Evolutionary conservation across 495 filamentous ascomycete species (phyloP).

Genomic region (Neurospora hispaniola): DNA sequence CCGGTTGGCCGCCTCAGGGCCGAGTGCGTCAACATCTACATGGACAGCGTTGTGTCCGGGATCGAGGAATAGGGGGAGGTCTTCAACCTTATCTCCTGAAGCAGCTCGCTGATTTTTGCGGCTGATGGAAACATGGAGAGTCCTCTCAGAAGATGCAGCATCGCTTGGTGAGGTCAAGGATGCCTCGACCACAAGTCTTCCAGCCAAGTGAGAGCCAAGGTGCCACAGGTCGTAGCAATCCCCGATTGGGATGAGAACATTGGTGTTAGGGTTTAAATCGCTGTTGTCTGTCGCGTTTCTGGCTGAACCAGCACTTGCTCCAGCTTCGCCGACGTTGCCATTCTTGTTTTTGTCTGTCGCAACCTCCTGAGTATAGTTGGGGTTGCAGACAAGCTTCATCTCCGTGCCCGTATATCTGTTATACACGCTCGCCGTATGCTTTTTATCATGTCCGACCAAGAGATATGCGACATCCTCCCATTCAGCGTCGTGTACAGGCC

Average conservation of each 20-base stretch:
- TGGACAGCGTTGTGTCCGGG: slow-evolving; percentile 3
- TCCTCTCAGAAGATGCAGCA: background rate
- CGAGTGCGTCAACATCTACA: slow-evolving; percentile 1
- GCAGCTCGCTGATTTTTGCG: background rate
- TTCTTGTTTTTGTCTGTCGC: background rate
- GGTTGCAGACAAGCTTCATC: slow-evolving; percentile 2
- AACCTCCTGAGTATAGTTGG: background rate
- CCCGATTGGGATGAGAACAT: background rate
- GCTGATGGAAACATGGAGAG: background rate
- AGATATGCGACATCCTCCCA: background rate
- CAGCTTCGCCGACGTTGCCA: background rate
- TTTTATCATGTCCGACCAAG: background rate
- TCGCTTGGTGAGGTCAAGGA: background rate
- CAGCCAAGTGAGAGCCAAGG: background rate
- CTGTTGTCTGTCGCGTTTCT: background rate
- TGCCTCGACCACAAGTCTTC: background rate
- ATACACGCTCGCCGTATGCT: background rate
- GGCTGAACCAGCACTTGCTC: background rate
- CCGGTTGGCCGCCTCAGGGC: background rate
- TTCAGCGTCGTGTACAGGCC: background rate
- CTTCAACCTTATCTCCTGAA: background rate
- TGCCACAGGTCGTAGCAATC: slow-evolving; percentile 1
- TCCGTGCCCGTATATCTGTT: background rate
- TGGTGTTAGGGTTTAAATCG: background rate
- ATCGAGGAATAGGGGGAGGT: slow-evolving; percentile 5